Evolutionary conservation across 1,139 yeast species (phyloP).

Genomic region (Arxiozyma heterogenica): DNA sequence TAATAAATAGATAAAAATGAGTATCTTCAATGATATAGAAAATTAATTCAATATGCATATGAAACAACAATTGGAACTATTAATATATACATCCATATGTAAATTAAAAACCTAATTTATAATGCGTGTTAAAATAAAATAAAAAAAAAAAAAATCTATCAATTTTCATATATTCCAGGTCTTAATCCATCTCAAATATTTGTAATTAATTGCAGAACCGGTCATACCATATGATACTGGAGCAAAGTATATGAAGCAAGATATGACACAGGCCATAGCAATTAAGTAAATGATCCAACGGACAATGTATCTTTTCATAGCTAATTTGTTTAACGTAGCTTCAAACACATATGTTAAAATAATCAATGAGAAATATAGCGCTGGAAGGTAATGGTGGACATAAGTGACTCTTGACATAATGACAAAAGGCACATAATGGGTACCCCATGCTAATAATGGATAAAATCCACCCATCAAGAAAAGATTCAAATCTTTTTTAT

Average conservation of each 20-base stretch:
- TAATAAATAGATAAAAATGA: too few relatives aligned
- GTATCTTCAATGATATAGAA: too few relatives aligned
- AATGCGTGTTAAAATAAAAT: too few relatives aligned
- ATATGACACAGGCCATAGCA: conserved; percentile 53
- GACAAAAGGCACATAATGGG: conserved; percentile 84
- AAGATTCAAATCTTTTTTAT: conserved; percentile 32
- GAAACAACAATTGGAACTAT: too few relatives aligned
- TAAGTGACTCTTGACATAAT: conserved; percentile 97
- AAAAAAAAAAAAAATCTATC: neutral
- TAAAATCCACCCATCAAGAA: conserved; percentile 78
- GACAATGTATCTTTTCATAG: conserved; percentile 27
- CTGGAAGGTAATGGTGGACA: conserved; percentile 95
- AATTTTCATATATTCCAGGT: conserved; percentile 56
- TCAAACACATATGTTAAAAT: conserved; percentile 72
- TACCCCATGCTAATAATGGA: conserved; percentile 89
- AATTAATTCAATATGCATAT: too few relatives aligned
- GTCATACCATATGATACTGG: conserved; percentile 86
- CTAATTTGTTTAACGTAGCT: conserved; percentile 39
- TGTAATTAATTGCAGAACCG: conserved; percentile 62
- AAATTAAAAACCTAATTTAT: too few relatives aligned
- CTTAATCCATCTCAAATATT: conserved; percentile 63
- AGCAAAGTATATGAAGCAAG: conserved; percentile 62
- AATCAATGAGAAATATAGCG: conserved; percentile 87
- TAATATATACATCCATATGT: too few relatives aligned
- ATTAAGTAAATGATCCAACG: conserved; percentile 32